Evolutionary conservation across 2,329 filamentous ascomycete genomes (phyloP).

Genomic region (Stagonosporopsis cucurbitacearum): DNA sequence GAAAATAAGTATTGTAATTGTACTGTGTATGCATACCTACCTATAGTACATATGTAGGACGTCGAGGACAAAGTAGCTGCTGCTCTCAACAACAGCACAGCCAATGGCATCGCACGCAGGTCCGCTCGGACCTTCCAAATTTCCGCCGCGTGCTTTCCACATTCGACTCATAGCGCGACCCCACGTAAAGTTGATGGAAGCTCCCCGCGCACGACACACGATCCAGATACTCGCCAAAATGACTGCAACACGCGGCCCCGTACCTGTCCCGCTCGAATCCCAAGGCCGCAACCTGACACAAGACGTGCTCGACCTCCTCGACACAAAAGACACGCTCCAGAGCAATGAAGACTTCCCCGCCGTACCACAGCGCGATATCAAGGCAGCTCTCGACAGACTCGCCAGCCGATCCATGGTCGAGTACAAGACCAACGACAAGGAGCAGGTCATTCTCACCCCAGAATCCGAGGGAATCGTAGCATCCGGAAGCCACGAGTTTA

Average conservation of each 20-base stretch:
- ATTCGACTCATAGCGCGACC: slow-evolving; percentile 38
- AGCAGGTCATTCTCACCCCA: slow-evolving; percentile 76
- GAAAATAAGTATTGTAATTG: too few species aligned
- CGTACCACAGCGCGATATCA: slow-evolving; percentile 63
- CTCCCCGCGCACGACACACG: slow-evolving; percentile 17
- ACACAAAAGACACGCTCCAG: slow-evolving; percentile 57
- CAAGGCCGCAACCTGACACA: slow-evolving; percentile 66
- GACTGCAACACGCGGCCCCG: slow-evolving; percentile 56
- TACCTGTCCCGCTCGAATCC: slow-evolving; percentile 52
- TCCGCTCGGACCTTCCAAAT: slow-evolving; percentile 34
- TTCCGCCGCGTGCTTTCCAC: slow-evolving; percentile 32
- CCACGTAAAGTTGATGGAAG: slow-evolving; percentile 25
- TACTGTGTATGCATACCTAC: too few species aligned
- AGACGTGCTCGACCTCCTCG: slow-evolving; percentile 77
- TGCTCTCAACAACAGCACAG: not conserved
- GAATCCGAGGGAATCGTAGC: slow-evolving; percentile 78
- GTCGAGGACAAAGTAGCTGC: not conserved
- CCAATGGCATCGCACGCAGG: slow-evolving; percentile 26
- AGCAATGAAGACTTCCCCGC: slow-evolving; percentile 59
- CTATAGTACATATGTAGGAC: too few species aligned
- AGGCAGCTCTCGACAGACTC: slow-evolving; percentile 87
- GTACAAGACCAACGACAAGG: slow-evolving; percentile 82
- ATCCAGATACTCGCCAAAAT: slow-evolving; percentile 39
- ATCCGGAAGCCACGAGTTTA: slow-evolving; percentile 59
- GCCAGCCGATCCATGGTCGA: slow-evolving; percentile 83